Evolutionary conservation across 768 basidiomycete genomes (phyloP).

Genomic region (Lactarius indigo): DNA sequence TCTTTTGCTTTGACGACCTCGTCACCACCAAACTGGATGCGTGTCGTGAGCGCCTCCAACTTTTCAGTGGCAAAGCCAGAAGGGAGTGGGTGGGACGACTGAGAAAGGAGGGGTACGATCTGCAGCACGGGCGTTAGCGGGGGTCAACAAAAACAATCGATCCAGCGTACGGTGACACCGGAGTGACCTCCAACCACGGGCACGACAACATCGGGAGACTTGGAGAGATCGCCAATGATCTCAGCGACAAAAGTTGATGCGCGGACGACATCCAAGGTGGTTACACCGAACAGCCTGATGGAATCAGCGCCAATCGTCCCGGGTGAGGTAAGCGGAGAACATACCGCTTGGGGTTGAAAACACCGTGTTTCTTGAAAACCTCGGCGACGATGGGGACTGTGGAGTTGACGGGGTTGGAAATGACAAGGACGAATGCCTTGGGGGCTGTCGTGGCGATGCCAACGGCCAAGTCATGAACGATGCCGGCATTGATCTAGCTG

Average conservation of each 20-base stretch:
- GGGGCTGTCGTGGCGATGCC: slow-evolving; percentile 82
- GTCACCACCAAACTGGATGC: slow-evolving; percentile 94
- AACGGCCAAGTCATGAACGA: slow-evolving; percentile 88
- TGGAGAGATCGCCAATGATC: slow-evolving; percentile 58
- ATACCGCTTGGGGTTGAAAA: slow-evolving; percentile 89
- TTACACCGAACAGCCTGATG: slow-evolving; percentile 92
- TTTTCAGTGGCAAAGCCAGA: slow-evolving; percentile 43
- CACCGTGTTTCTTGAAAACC: slow-evolving; percentile 88
- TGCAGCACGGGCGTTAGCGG: slow-evolving; percentile 29
- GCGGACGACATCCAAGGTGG: slow-evolving; percentile 95
- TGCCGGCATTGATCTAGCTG: slow-evolving; percentile 91
- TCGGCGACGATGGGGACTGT: slow-evolving; percentile 97
- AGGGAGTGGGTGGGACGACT: slow-evolving; percentile 77
- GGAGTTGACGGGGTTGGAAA: slow-evolving; percentile 99
- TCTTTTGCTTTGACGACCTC: slow-evolving; percentile 99
- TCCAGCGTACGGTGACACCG: slow-evolving; percentile 69
- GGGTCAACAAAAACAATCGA: neutral
- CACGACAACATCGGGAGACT: slow-evolving; percentile 61
- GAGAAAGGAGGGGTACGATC: slow-evolving; percentile 93
- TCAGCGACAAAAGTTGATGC: slow-evolving; percentile 95
- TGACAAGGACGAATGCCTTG: slow-evolving; percentile 91
- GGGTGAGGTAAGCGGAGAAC: slow-evolving; percentile 19
- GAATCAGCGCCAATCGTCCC: slow-evolving; percentile 1
- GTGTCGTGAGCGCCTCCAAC: slow-evolving; percentile 64
- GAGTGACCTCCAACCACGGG: slow-evolving; percentile 96